Conservation (phyloP, 495 filamentous ascomycete species). For the Neohortaea acidophila region DNA sequence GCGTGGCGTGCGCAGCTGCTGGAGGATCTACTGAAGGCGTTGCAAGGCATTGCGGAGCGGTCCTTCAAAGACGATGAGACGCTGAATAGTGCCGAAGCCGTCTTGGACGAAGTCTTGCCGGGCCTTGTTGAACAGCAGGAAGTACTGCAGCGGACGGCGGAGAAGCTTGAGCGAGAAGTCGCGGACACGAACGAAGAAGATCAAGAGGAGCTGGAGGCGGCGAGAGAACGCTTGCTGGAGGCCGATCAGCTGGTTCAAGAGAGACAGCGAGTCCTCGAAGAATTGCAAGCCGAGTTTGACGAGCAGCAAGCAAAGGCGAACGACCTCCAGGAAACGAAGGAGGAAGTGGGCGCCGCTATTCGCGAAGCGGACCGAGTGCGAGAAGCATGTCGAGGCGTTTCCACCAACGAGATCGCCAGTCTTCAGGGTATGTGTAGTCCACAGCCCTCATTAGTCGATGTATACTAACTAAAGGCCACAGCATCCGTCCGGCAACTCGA, state of each 20-base stretch:
- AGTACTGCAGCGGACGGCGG: slow-evolving; percentile 43
- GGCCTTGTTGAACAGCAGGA: slow-evolving; percentile 42
- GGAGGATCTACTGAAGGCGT: slow-evolving; percentile 62
- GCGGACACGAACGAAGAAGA: slow-evolving; percentile 67
- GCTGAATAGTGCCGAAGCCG: slow-evolving; percentile 49
- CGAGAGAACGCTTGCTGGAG: slow-evolving; percentile 45
- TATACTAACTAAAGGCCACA: slow-evolving; percentile 21
- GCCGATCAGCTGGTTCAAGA: slow-evolving; percentile 52
- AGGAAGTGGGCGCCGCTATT: slow-evolving; percentile 56
- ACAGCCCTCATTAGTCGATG: background rate
- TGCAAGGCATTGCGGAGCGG: slow-evolving; percentile 55
- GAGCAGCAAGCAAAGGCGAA: slow-evolving; percentile 48
- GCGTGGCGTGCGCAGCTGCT: slow-evolving; percentile 91
- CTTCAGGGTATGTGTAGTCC: slow-evolving; percentile 50
- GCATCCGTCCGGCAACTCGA: slow-evolving; percentile 56
- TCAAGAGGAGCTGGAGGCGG: slow-evolving; percentile 54
- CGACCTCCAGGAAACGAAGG: slow-evolving; percentile 45
- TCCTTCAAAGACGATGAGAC: slow-evolving; percentile 59
- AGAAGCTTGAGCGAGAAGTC: slow-evolving; percentile 49
- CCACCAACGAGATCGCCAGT: slow-evolving; percentile 53
- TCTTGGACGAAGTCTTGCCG: slow-evolving; percentile 52
- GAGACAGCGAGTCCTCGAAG: slow-evolving; percentile 48
- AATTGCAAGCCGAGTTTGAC: slow-evolving; percentile 46
- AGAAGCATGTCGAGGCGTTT: slow-evolving; percentile 84
- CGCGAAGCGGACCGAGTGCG: slow-evolving; percentile 67